Evolutionary conservation across 306 rosid genomes (phyloP).

Genomic region (Hylodesmum podocarpum): DNA sequence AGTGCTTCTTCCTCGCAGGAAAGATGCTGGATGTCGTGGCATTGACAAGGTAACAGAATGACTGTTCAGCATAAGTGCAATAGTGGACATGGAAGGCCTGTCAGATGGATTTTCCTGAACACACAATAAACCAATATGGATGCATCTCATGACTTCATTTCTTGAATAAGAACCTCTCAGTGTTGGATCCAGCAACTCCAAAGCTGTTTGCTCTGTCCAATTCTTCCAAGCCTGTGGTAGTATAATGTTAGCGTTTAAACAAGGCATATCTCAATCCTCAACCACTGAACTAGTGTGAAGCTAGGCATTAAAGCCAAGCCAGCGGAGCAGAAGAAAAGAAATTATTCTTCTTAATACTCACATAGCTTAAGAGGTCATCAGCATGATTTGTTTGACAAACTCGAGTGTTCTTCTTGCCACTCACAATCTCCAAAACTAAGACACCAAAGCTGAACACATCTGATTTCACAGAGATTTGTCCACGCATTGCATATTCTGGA

Average conservation of each 20-base stretch:
- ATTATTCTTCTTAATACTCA: slow-evolving; percentile 32
- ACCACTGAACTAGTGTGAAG: neutral
- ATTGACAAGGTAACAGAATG: slow-evolving; percentile 36
- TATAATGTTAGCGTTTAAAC: neutral
- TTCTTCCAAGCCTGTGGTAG: slow-evolving; percentile 8
- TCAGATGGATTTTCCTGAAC: slow-evolving; percentile 51
- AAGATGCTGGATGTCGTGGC: slow-evolving; percentile 40
- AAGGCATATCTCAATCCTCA: neutral
- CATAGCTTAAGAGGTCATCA: slow-evolving; percentile 47
- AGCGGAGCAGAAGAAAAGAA: neutral
- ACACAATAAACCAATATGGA: slow-evolving; percentile 53
- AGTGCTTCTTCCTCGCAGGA: neutral
- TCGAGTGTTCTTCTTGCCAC: slow-evolving; percentile 47
- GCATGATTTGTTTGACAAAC: slow-evolving; percentile 18
- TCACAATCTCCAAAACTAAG: slow-evolving; percentile 47
- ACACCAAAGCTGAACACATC: slow-evolving; percentile 54
- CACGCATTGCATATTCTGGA: slow-evolving; percentile 55
- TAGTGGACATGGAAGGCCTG: slow-evolving; percentile 51
- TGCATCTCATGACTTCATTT: slow-evolving; percentile 56
- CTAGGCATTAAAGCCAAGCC: neutral
- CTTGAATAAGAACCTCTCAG: slow-evolving; percentile 45
- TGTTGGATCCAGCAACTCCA: slow-evolving; percentile 49
- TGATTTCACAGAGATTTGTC: slow-evolving; percentile 44
- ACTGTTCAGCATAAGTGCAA: slow-evolving; percentile 47
- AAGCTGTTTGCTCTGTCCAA: slow-evolving; percentile 40